Evolutionary conservation across 225 moss, liverwort and hornwort genomes (phyloP).

Genomic region (Marchantia paleacea): DNA sequence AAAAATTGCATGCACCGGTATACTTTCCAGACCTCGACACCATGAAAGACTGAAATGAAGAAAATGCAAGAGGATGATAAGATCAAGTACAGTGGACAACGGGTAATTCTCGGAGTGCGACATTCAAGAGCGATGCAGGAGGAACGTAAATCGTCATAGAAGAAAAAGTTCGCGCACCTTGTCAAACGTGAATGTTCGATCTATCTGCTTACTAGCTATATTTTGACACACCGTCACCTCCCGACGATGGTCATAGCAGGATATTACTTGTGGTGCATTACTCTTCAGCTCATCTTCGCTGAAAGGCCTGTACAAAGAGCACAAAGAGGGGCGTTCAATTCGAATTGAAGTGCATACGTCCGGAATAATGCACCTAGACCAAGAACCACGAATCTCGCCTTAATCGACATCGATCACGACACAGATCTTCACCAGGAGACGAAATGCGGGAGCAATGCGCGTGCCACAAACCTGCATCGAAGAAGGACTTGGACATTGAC

Average conservation of each 20-base stretch:
- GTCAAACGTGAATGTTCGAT: constrained; percentile 72
- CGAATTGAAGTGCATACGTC: neutral
- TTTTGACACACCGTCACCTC: constrained; percentile 85
- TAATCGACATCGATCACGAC: neutral
- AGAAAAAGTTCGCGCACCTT: constrained; percentile 27
- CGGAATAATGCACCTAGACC: neutral
- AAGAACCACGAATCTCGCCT: neutral
- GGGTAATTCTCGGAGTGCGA: neutral
- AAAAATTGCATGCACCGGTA: neutral
- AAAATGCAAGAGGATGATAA: neutral
- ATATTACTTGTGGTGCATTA: constrained; percentile 80
- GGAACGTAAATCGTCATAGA: neutral
- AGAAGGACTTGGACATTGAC: constrained; percentile 74
- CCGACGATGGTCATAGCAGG: constrained; percentile 82
- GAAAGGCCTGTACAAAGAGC: constrained; percentile 53
- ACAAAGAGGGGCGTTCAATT: neutral
- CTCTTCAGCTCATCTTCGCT: constrained; percentile 78
- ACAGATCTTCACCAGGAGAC: neutral
- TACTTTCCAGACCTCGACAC: neutral
- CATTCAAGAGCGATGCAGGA: neutral
- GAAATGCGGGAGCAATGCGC: neutral
- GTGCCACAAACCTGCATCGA: constrained; percentile 36
- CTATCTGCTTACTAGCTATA: constrained; percentile 79
- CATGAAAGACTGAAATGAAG: neutral
- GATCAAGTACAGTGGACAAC: neutral